Percentiles rank a stretch among this genome's conserved stretches.
Evolutionary conservation across 306 rosid genomes (phyloP).

Genomic region (Cyamopsis tetragonoloba): DNA sequence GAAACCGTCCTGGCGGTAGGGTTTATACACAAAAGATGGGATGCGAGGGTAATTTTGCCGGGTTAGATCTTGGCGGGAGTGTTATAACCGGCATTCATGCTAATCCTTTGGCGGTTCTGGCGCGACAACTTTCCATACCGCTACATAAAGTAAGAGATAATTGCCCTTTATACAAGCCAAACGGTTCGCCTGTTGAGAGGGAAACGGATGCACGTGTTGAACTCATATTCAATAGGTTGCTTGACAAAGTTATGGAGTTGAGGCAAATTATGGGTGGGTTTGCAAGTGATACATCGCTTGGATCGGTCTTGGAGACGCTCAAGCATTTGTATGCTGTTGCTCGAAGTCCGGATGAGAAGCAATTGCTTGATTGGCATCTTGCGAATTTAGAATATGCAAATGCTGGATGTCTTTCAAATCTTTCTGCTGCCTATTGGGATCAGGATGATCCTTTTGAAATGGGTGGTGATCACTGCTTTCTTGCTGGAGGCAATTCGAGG

Average conservation of each 20-base stretch:
- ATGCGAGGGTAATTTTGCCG: slow-evolving; percentile 53
- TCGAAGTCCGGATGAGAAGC: slow-evolving; percentile 59
- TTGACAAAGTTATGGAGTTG: slow-evolving; percentile 86
- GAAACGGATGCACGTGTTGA: slow-evolving; percentile 63
- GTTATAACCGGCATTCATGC: slow-evolving; percentile 94
- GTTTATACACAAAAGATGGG: slow-evolving; percentile 92
- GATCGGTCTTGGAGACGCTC: slow-evolving; percentile 79
- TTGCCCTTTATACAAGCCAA: slow-evolving; percentile 84
- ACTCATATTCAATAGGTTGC: slow-evolving; percentile 70
- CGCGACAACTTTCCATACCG: slow-evolving; percentile 87
- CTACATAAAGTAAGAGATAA: slow-evolving; percentile 89
- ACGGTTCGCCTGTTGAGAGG: slow-evolving; percentile 63
- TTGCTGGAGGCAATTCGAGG: slow-evolving; percentile 89
- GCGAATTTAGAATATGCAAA: slow-evolving; percentile 94
- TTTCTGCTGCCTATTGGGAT: slow-evolving; percentile 93
- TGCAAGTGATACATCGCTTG: slow-evolving; percentile 71
- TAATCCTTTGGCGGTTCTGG: slow-evolving; percentile 91
- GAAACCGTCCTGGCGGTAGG: slow-evolving; percentile 88
- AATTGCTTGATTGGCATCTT: slow-evolving; percentile 90
- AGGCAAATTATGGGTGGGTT: slow-evolving; percentile 88
- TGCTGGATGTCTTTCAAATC: slow-evolving; percentile 93
- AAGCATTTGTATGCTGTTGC: slow-evolving; percentile 67
- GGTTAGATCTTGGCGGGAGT: slow-evolving; percentile 85
- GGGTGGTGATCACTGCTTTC: slow-evolving; percentile 98
- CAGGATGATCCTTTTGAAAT: slow-evolving; percentile 97